These are phyloP conservation scores for Hordeum pubiflorum DNA, from an alignment of 202 grass and related monocot species.

Conservation along the genomic window DNA sequence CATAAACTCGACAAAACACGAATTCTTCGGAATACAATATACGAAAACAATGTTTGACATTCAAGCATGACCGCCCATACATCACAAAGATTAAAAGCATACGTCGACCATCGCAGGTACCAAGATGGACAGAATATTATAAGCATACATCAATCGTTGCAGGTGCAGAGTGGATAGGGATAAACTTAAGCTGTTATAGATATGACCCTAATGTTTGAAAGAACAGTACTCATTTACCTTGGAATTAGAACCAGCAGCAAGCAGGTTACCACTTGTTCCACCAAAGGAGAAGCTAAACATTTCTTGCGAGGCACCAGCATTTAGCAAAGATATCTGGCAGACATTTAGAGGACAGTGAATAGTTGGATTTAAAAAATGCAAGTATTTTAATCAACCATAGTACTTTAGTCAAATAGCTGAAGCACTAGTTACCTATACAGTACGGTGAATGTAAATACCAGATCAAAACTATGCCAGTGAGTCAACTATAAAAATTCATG, in stretches of 20 bases:
- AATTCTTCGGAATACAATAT: background rate
- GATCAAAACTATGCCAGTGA: background rate
- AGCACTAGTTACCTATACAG: background rate
- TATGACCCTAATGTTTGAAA: background rate
- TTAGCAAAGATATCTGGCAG: constrained; percentile 68
- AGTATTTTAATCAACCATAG: too few species aligned
- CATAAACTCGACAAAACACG: background rate
- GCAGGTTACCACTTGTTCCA: constrained; percentile 70
- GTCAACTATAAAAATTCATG: background rate
- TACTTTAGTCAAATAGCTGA: too few species aligned
- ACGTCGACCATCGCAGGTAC: too few species aligned
- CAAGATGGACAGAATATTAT: too few species aligned
- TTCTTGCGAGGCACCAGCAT: constrained; percentile 51
- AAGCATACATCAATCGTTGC: background rate
- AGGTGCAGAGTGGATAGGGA: background rate
- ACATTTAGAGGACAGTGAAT: constrained; percentile 1
- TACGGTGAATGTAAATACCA: background rate
- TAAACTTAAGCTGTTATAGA: background rate
- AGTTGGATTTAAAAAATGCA: too few species aligned
- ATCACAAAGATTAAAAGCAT: background rate
- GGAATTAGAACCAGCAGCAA: constrained; percentile 72
- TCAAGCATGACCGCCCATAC: background rate
- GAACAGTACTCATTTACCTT: constrained; percentile 40
- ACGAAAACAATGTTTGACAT: background rate
- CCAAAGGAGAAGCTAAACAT: constrained; percentile 88